Percentiles rank a stretch among this genome's conserved stretches.
phyloP scores from a whole-genome alignment of 2,329 filamentous ascomycete species.

The Cercospora janseana region DNA sequence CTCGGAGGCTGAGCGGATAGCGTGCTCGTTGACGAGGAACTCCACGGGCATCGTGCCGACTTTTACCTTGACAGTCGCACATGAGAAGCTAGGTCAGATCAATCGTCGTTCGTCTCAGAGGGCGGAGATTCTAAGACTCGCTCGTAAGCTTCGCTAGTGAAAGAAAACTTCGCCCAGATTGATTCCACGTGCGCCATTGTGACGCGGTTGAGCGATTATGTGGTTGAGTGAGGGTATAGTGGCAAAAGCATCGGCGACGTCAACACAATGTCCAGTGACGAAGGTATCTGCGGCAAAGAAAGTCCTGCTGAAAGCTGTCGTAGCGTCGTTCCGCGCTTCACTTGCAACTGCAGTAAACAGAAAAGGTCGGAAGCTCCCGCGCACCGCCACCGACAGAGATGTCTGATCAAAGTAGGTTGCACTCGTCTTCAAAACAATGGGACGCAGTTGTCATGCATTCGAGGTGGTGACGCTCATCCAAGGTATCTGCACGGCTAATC shows the following conservation, averaged over 20 bases:
- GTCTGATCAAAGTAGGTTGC: not conserved
- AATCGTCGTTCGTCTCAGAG: too few species aligned
- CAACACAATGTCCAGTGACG: too few species aligned
- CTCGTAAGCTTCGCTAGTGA: too few species aligned
- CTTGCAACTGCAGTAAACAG: not conserved
- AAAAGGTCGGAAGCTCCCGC: not conserved
- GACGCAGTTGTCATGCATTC: too few species aligned
- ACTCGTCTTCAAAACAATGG: too few species aligned
- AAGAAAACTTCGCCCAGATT: too few species aligned
- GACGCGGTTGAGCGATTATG: too few species aligned
- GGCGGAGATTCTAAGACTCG: too few species aligned
- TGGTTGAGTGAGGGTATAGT: too few species aligned
- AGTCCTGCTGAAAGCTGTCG: not conserved
- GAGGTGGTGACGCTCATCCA: too few species aligned
- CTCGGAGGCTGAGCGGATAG: not conserved
- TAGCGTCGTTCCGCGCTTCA: not conserved
- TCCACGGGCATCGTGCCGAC: constrained; percentile 6
- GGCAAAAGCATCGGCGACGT: too few species aligned
- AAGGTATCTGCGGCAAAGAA: not conserved
- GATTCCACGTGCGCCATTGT: too few species aligned
- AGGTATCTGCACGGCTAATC: not conserved
- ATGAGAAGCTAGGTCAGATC: constrained; percentile 7
- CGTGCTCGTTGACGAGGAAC: constrained; percentile 10
- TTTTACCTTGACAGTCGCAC: constrained; percentile 9
- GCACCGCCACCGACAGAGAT: not conserved